These are phyloP conservation scores for Dendrobium officinale DNA, from an alignment of 106 monocot genomes.

Conservation along the genomic window DNA sequence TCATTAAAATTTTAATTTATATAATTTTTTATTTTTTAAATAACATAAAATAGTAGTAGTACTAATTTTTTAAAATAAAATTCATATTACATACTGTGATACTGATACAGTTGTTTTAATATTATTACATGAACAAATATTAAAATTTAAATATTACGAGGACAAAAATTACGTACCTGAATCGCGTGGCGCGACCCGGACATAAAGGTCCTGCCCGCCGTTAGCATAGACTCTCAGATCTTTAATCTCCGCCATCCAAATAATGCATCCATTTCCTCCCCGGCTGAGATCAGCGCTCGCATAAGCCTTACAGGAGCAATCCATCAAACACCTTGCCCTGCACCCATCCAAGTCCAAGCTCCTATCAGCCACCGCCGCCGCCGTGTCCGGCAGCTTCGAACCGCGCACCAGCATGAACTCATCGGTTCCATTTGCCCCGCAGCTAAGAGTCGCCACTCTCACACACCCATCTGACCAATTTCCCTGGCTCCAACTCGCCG, in stretches of 20 bases:
- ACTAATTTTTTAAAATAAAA: too few relatives aligned
- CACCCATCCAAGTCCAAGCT: slow-evolving; percentile 24
- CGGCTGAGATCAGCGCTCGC: slow-evolving; percentile 23
- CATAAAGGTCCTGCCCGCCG: slow-evolving; percentile 37
- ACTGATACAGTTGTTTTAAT: too few relatives aligned
- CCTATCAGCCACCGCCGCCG: slow-evolving; percentile 13
- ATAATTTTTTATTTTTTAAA: too few relatives aligned
- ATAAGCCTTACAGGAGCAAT: slow-evolving; percentile 60
- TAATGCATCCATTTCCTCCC: slow-evolving; percentile 38
- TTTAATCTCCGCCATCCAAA: slow-evolving; percentile 33
- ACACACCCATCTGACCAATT: slow-evolving; percentile 29
- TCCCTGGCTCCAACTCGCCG: neutral
- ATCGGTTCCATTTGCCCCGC: slow-evolving; percentile 21
- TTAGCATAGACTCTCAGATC: slow-evolving; percentile 24
- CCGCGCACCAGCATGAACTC: slow-evolving; percentile 13
- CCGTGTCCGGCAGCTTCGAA: slow-evolving; percentile 33
- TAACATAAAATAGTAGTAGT: too few relatives aligned
- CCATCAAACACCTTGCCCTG: slow-evolving; percentile 21
- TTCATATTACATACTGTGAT: too few relatives aligned
- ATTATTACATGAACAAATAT: too few relatives aligned
- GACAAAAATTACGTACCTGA: too few relatives aligned
- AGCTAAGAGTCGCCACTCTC: slow-evolving; percentile 13
- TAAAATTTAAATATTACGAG: too few relatives aligned
- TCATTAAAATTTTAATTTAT: too few relatives aligned
- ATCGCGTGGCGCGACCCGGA: slow-evolving; percentile 16